Percentiles rank a stretch among this genome's conserved stretches.
Evolutionary conservation across 768 basidiomycete species (phyloP).

Genomic region (Chiua virens): DNA sequence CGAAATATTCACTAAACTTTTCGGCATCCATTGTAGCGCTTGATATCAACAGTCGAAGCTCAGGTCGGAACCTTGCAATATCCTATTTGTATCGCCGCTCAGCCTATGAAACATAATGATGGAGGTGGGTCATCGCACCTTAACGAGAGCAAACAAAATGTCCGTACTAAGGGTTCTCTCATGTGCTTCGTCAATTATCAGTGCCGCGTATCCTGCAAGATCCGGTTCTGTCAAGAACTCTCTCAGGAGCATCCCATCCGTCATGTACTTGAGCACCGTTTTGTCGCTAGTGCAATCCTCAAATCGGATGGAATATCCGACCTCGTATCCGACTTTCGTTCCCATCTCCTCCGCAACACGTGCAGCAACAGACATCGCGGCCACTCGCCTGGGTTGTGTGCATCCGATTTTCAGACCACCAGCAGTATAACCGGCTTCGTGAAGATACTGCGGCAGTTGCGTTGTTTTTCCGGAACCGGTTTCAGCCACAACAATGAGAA

Average conservation of each 20-base stretch:
- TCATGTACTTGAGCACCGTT: constrained; percentile 99
- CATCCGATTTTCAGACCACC: constrained; percentile 83
- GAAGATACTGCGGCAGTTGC: constrained; percentile 95
- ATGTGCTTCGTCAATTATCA: constrained; percentile 99
- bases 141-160: constrained; percentile 96
- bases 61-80: constrained; percentile 94
- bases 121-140: constrained; percentile 60
- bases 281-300: constrained; percentile 99
- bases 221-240: constrained; percentile 98
- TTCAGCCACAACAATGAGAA: constrained; percentile 96
- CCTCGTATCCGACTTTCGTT: constrained; percentile 93
- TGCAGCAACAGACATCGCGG: constrained; percentile 98
- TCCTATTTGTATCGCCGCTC: constrained; percentile 53
- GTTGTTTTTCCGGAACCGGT: constrained; percentile 99
- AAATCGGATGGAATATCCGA: constrained; percentile 99
- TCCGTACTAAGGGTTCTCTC: constrained; percentile 98
- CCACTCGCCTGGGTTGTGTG: constrained; percentile 97
- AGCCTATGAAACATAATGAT: constrained; percentile 19
- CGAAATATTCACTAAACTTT: constrained; percentile 97
- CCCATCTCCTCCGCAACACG: constrained; percentile 99
- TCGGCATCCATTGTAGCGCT: constrained; percentile 97
- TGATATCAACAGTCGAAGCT: constrained; percentile 90
- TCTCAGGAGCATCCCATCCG: constrained; percentile 96
- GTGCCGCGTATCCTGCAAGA: constrained; percentile 88
- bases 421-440: constrained; percentile 94